phyloP scores from a whole-genome alignment of 164 flowering plant species.

The Stephania cephalantha region DNA sequence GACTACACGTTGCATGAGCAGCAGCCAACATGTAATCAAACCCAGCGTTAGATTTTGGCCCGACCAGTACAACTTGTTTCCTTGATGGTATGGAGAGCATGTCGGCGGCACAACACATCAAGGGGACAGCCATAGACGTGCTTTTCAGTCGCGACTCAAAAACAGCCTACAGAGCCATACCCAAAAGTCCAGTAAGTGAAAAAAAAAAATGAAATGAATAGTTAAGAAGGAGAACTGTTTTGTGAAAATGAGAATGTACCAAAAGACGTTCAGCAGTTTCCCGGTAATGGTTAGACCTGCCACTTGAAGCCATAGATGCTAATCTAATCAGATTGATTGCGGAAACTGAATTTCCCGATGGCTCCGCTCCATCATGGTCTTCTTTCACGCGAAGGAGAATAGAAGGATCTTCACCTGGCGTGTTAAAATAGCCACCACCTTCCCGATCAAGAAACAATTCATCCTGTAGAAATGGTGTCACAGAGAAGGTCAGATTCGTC shows the following conservation, averaged over 20 bases:
- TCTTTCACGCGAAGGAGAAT: conserved; percentile 91
- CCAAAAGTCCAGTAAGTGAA: background rate
- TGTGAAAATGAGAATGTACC: conserved; percentile 31
- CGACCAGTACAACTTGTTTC: conserved; percentile 84
- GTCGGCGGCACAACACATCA: conserved; percentile 93
- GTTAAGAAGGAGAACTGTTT: background rate
- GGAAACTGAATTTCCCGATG: conserved; percentile 91
- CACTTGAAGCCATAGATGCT: conserved; percentile 46
- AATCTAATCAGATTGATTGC: conserved; percentile 72
- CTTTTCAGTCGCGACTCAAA: conserved; percentile 73
- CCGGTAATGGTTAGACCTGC: conserved; percentile 41
- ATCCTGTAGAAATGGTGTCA: conserved; percentile 40
- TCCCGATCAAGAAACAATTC: conserved; percentile 74
- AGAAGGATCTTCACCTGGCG: conserved; percentile 80
- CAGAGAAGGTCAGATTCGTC: background rate
- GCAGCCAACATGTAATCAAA: conserved; percentile 63
- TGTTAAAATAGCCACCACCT: conserved; percentile 92
- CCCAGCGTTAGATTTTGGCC: conserved; percentile 38
- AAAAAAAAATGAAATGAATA: background rate
- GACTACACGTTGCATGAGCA: conserved; percentile 67
- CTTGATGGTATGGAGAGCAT: conserved; percentile 62
- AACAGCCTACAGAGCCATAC: conserved; percentile 51
- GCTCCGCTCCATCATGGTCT: conserved; percentile 97
- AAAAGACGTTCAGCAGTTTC: conserved; percentile 67
- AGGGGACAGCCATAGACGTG: conserved; percentile 69